Conservation (phyloP, 2,329 filamentous ascomycete genomes). For the Colletotrichum sp. region DNA sequence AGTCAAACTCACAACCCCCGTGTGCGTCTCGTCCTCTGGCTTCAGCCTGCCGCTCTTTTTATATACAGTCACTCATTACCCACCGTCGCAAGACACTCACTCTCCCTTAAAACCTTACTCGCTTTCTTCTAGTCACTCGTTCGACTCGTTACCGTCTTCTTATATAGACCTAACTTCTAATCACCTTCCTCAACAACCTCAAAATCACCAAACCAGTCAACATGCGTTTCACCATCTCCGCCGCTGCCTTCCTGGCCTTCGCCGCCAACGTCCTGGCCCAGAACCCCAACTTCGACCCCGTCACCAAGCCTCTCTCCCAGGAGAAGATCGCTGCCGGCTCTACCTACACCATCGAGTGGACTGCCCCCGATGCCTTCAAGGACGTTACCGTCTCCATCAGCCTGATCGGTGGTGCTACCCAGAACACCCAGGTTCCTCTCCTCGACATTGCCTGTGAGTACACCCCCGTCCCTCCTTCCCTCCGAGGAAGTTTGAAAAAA, state of each 20-base stretch:
- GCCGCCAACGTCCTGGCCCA: conserved; percentile 57
- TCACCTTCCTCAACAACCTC: conserved; percentile 12
- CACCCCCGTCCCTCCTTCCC: not conserved
- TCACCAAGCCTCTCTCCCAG: conserved; percentile 51
- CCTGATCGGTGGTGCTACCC: conserved; percentile 58
- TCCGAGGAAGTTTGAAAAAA: not conserved
- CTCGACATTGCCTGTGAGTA: conserved; percentile 57
- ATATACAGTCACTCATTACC: conserved; percentile 23
- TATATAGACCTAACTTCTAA: conserved; percentile 14
- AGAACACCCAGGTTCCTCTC: conserved; percentile 45
- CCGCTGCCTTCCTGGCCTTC: conserved; percentile 56
- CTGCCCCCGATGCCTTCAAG: conserved; percentile 40
- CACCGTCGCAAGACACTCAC: conserved; percentile 9
- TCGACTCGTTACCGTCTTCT: conserved; percentile 7
- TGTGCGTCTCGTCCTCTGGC: conserved; percentile 17
- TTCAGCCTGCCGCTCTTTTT: conserved; percentile 22
- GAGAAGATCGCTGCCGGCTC: conserved; percentile 53
- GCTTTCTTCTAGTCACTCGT: conserved; percentile 17
- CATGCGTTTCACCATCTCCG: conserved; percentile 59
- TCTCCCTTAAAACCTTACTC: conserved; percentile 3
- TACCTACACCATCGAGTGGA: conserved; percentile 58
- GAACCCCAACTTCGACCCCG: conserved; percentile 60
- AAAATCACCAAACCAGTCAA: conserved; percentile 37
- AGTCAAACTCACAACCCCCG: not conserved
- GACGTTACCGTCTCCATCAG: conserved; percentile 54